Evolutionary conservation across 1,139 yeast genomes (phyloP).

Genomic region (Magnusiomyces magnusii): DNA sequence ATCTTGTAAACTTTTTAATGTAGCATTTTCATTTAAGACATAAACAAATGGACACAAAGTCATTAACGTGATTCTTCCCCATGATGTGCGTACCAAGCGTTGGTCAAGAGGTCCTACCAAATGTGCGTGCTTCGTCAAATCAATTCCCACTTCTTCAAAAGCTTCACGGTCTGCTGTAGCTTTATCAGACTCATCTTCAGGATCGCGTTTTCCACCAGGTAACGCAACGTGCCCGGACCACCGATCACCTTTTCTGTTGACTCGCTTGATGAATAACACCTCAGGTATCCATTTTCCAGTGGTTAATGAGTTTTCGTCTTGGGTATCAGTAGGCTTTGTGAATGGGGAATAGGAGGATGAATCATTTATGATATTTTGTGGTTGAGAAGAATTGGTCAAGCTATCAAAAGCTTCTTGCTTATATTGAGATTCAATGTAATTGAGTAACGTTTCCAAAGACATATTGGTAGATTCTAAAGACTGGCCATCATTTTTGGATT

Average conservation of each 20-base stretch:
- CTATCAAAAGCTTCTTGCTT: background rate
- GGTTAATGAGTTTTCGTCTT: no score
- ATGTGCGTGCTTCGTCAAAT: constrained; percentile 24
- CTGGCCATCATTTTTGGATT: background rate
- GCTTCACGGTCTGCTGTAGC: constrained; percentile 36
- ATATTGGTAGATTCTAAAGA: background rate
- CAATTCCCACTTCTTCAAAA: constrained; percentile 36
- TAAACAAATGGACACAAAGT: constrained; percentile 35
- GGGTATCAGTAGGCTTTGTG: background rate
- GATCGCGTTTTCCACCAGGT: constrained; percentile 38
- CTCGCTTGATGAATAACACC: constrained; percentile 34
- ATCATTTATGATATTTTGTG: no score
- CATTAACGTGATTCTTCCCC: constrained; percentile 33
- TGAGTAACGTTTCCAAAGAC: background rate
- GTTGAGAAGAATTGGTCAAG: no score
- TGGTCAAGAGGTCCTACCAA: constrained; percentile 35
- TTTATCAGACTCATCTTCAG: constrained; percentile 31
- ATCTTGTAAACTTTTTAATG: constrained; percentile 11
- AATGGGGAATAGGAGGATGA: background rate
- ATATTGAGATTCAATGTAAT: background rate
- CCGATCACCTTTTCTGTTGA: constrained; percentile 33
- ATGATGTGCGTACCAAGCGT: constrained; percentile 31
- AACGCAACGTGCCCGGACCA: constrained; percentile 40
- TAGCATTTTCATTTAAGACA: constrained; percentile 22
- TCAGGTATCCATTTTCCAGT: constrained; percentile 20